Base-by-base conservation (phyloP, 768 basidiomycete species). In the Tricholoma hemisulphureum region DNA sequence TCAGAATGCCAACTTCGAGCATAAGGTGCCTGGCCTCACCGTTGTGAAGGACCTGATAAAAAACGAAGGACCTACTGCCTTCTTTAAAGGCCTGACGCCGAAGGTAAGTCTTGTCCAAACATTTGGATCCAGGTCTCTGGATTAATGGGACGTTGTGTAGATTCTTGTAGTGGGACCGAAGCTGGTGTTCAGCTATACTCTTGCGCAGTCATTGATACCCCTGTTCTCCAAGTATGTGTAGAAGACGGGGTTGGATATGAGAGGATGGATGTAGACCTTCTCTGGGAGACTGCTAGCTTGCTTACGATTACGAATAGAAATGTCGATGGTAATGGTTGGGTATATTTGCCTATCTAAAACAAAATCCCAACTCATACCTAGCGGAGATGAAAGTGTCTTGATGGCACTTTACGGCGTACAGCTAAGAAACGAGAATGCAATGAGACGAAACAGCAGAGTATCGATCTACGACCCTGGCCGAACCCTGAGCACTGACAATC, bases 1-100 rank as follows among this genome's bases (percentile, higher is more conserved):
- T 59, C 96, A 99, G 72, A 97, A 98, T 72, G 96, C 95, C 58
- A 96, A 97, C 79, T 99, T 98, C 69, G 92, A 94, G 73, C 80
- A 78, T 53, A 92, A 91, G 67, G 89, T 91, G 11, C 78, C 80
- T 49, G 96, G 96, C 4, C 60, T 89, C 61, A 86, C 85, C 1
- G 91, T 98, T 46, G 75, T 98, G 57, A 85, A 82, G 69, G 95
- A 97, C 24, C 81, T 98, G 55, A 70, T 98, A 65, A 87, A 85
- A 71, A 85, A 93, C 57, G 96, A 99, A 74, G 96, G 96, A 20
- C 60, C 80, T 1, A 69, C 75, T 0, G 94, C 91, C 16, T 89
- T 98, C 75, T 97, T 98, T 83, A 98, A 99, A 79, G 96, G 96
- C 16, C 78, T 98, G 61, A 98, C 94, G 23, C 96, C 96, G 53